Percentiles rank a stretch among this genome's conserved stretches.
Conservation (phyloP, 176 grass and related monocot species). For the Aegilops tauschii region DNA sequence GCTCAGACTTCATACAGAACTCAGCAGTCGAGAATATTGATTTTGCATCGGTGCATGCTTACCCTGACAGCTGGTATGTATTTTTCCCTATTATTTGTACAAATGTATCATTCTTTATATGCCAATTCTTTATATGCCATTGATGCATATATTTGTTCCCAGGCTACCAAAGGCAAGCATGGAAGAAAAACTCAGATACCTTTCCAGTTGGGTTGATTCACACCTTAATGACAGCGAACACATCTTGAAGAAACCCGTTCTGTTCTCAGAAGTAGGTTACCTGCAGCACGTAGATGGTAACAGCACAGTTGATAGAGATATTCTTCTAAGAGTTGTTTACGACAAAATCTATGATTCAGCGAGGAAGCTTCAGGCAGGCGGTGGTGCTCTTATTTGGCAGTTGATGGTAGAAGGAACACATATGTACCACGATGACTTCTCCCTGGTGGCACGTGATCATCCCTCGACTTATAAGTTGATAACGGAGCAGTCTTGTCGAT, state of each 20-base stretch:
- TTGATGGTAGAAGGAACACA: conserved; percentile 75
- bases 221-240: conserved; percentile 77
- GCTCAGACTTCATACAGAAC: conserved; percentile 88
- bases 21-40: conserved; percentile 78
- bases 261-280: conserved; percentile 88
- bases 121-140: neutral
- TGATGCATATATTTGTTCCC: conserved; percentile 27
- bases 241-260: conserved; percentile 76
- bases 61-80: conserved; percentile 82
- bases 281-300: conserved; percentile 38
- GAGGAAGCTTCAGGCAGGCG: conserved; percentile 58
- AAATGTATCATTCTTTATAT: neutral
- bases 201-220: conserved; percentile 87
- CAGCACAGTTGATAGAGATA: conserved; percentile 51
- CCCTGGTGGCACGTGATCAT: conserved; percentile 57
- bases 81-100: neutral
- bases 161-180: conserved; percentile 78
- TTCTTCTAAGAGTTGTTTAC: conserved; percentile 74
- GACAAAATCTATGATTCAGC: conserved; percentile 84
- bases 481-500: conserved; percentile 65
- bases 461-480: conserved; percentile 71
- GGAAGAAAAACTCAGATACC: conserved; percentile 72
- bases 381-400: conserved; percentile 92
- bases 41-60: conserved; percentile 93
- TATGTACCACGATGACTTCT: conserved; percentile 67